Percentiles rank a stretch among this genome's conserved stretches.
phyloP scores from a whole-genome alignment of 352 stramenopile genomes.

The Phytophthora cryptogea region DNA sequence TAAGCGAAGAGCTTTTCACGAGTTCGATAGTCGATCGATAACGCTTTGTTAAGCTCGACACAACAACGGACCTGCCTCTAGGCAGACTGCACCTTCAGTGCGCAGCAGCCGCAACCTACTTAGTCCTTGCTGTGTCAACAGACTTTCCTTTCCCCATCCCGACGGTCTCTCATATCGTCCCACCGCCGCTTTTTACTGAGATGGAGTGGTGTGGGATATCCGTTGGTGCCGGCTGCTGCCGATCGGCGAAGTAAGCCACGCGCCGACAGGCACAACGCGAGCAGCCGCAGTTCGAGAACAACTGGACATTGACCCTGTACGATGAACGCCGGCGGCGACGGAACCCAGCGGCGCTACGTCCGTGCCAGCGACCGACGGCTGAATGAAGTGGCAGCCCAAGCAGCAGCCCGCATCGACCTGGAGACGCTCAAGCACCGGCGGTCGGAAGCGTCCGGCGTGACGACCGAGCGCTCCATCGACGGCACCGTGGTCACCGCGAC shows the following conservation, averaged over 20 bases:
- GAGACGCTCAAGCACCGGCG: conserved; percentile 22
- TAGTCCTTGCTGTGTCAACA: conserved; percentile 9
- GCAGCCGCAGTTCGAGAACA: conserved; percentile 7
- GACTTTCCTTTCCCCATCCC: conserved; percentile 34
- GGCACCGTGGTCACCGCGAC: conserved; percentile 37
- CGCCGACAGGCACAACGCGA: conserved; percentile 14
- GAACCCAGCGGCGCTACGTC: conserved; percentile 42
- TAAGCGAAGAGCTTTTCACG: neutral
- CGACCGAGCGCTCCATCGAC: conserved; percentile 30
- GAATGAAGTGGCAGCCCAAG: conserved; percentile 37
- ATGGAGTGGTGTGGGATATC: neutral
- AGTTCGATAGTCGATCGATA: conserved; percentile 8
- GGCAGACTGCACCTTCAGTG: neutral
- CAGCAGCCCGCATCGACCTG: conserved; percentile 35
- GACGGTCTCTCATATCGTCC: conserved; percentile 26
- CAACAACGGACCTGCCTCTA: too few relatives aligned
- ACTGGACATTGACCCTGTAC: conserved; percentile 8
- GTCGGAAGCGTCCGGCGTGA: conserved; percentile 28
- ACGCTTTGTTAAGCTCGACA: neutral
- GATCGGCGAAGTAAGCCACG: conserved; percentile 16
- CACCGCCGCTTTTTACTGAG: conserved; percentile 5
- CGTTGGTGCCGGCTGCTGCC: conserved; percentile 9
- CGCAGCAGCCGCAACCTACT: conserved; percentile 14
- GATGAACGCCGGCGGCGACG: conserved; percentile 14
- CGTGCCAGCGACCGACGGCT: conserved; percentile 49